Evolutionary conservation across 2,329 filamentous ascomycete species (phyloP).

Genomic region (Monosporascus cannonballus): DNA sequence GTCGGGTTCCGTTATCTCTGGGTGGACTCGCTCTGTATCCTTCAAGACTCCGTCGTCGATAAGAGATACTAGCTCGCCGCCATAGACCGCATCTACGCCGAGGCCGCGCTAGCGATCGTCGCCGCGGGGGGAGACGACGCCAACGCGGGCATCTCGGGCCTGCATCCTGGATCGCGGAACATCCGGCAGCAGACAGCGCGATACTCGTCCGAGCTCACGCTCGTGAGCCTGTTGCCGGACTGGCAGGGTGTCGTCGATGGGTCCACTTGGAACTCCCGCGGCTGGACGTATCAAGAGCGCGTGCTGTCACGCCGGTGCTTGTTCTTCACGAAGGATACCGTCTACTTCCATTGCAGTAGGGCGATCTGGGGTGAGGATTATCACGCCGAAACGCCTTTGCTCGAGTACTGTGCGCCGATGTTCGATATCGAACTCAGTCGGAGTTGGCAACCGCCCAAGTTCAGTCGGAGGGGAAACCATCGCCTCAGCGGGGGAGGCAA

Average conservation of each 20-base stretch:
- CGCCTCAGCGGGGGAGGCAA: too few species aligned
- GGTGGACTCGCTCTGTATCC: slow-evolving; percentile 20
- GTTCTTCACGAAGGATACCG: slow-evolving; percentile 1
- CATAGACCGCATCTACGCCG: slow-evolving; percentile 15
- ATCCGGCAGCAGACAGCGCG: neutral
- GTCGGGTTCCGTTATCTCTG: slow-evolving; percentile 16
- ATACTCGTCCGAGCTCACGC: slow-evolving; percentile 2
- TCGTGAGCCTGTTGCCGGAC: slow-evolving; percentile 1
- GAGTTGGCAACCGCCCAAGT: slow-evolving; percentile 3
- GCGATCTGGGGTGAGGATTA: slow-evolving; percentile 5
- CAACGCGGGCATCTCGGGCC: slow-evolving; percentile 1
- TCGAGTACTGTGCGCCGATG: slow-evolving; percentile 2
- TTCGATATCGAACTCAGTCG: slow-evolving; percentile 2
- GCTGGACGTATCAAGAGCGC: neutral
- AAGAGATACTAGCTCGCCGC: slow-evolving; percentile 9
- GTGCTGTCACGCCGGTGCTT: neutral
- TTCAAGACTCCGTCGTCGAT: slow-evolving; percentile 16
- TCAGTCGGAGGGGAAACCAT: neutral
- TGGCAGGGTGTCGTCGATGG: neutral
- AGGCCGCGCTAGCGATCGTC: slow-evolving; percentile 6
- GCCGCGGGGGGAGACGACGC: slow-evolving; percentile 5
- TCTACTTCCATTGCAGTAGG: slow-evolving; percentile 2
- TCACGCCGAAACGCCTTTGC: neutral
- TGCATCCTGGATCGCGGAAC: neutral
- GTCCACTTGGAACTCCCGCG: slow-evolving; percentile 7